Conservation (phyloP, 208 protist genomes). For the Trypanosoma mega region DNA sequence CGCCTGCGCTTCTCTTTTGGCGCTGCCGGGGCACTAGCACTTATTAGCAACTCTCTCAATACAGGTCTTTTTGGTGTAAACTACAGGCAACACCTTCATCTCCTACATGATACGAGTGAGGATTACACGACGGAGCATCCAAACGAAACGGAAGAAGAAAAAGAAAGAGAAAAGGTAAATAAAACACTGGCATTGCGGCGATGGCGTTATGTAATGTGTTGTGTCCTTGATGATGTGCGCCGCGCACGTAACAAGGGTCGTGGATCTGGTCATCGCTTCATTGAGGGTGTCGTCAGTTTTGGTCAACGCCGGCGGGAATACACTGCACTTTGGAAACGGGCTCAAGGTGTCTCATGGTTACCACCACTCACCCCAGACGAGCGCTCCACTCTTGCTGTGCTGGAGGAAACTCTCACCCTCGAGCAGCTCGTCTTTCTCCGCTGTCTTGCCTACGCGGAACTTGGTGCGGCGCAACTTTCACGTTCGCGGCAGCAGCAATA, state of each 20-base stretch:
- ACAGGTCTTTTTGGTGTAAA: constrained; percentile 48
- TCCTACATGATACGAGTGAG: constrained; percentile 27
- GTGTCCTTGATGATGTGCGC: constrained; percentile 31
- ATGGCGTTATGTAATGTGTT: constrained; percentile 35
- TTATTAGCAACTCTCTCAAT: constrained; percentile 40
- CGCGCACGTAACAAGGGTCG: constrained; percentile 11
- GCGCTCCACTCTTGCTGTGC: constrained; percentile 24
- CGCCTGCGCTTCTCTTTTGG: constrained; percentile 55
- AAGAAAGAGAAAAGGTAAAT: no score
- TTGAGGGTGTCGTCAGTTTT: constrained; percentile 57
- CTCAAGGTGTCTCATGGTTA: constrained; percentile 42
- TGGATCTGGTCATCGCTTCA: constrained; percentile 6
- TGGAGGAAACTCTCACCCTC: constrained; percentile 63
- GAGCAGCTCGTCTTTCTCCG: constrained; percentile 77
- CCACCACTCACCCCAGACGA: constrained; percentile 61
- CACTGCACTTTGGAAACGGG: constrained; percentile 68
- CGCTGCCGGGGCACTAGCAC: constrained; percentile 32
- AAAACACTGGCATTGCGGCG: constrained; percentile 14
- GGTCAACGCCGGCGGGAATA: constrained; percentile 55
- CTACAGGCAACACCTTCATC: constrained; percentile 59
- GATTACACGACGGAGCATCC: no score
- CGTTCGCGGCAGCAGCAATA: constrained; percentile 42
- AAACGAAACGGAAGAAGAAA: neutral
- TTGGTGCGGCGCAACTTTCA: constrained; percentile 41
- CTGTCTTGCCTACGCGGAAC: constrained; percentile 64